Conservation (phyloP, 495 filamentous ascomycete genomes). For the Aspergillus asperescens region DNA sequence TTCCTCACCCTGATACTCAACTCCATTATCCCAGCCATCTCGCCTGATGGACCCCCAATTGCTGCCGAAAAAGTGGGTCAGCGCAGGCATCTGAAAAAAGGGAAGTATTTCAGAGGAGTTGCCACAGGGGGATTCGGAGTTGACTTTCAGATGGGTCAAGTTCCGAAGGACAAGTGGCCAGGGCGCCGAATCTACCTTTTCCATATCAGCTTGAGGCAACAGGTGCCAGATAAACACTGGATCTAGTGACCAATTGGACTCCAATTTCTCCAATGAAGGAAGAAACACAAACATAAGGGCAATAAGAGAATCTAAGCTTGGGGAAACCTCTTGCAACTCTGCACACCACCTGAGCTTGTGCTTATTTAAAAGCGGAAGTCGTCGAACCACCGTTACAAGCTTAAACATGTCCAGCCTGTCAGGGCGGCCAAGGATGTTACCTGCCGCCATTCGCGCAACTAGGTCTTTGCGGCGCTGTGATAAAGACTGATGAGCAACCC, state of each 20-base stretch:
- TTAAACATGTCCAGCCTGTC: slow-evolving; percentile 7
- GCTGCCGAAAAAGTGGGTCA: slow-evolving; percentile 10
- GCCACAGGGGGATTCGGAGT: not conserved
- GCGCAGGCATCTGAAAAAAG: slow-evolving; percentile 4
- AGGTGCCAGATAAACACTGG: slow-evolving; percentile 2
- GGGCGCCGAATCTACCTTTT: slow-evolving; percentile 2
- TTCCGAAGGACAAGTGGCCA: slow-evolving; percentile 2
- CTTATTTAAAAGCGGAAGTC: not conserved
- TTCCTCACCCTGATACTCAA: not conserved
- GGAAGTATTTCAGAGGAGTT: slow-evolving; percentile 4
- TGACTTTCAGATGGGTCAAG: slow-evolving; percentile 7
- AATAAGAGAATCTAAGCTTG: not conserved
- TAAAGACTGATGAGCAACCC: not conserved
- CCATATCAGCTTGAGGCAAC: not conserved
- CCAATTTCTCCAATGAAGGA: not conserved
- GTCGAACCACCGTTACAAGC: slow-evolving; percentile 3
- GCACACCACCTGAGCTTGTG: slow-evolving; percentile 3
- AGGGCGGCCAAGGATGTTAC: not conserved
- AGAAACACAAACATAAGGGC: slow-evolving; percentile 1
- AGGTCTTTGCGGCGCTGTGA: not conserved
- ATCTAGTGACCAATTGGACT: slow-evolving; percentile 3
- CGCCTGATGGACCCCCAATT: slow-evolving; percentile 7
- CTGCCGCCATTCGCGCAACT: not conserved
- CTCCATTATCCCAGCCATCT: not conserved
- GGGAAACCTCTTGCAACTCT: slow-evolving; percentile 1